phyloP scores from a whole-genome alignment of 1,139 yeast species.

The Candida sanyaensis region DNA sequence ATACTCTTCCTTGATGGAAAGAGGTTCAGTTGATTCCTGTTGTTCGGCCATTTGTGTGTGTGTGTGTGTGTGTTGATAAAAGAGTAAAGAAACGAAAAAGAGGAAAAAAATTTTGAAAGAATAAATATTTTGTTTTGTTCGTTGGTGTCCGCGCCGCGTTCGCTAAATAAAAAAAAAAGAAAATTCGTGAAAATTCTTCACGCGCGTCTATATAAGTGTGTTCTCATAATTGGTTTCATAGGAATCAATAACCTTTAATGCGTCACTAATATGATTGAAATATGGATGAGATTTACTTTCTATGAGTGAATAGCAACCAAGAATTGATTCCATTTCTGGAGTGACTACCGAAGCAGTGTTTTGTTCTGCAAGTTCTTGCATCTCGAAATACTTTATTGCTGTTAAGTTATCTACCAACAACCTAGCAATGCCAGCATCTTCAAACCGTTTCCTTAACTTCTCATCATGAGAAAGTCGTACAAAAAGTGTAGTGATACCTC shows the following conservation, averaged over 20 bases:
- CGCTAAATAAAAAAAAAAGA: too few species aligned
- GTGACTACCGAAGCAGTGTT: constrained; percentile 10
- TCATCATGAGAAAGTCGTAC: constrained; percentile 57
- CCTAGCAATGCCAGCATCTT: constrained; percentile 32
- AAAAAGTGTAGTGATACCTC: constrained; percentile 64
- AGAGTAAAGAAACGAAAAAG: not conserved
- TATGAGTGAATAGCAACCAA: constrained; percentile 22
- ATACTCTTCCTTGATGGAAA: constrained; percentile 63
- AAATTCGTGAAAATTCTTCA: too few species aligned
- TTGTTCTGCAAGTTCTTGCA: constrained; percentile 18
- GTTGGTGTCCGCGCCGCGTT: not conserved
- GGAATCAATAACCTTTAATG: constrained; percentile 42
- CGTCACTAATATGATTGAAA: constrained; percentile 44
- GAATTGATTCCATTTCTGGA: constrained; percentile 16
- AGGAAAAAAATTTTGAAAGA: not conserved
- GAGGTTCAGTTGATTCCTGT: constrained; percentile 5
- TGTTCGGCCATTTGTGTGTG: constrained; percentile 1
- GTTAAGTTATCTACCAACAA: constrained; percentile 29
- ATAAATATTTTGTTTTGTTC: not conserved
- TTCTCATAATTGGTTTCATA: constrained; percentile 23
- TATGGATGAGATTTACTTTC: constrained; percentile 33
- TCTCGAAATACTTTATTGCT: constrained; percentile 28
- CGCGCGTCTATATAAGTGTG: constrained; percentile 5
- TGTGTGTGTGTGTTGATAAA: not conserved
- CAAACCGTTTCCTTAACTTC: constrained; percentile 30